Percentiles rank a stretch among this genome's conserved stretches.
These are phyloP conservation scores for Galeopsis tetrahit DNA, from an alignment of 257 asterid species.

Conservation along the genomic window DNA sequence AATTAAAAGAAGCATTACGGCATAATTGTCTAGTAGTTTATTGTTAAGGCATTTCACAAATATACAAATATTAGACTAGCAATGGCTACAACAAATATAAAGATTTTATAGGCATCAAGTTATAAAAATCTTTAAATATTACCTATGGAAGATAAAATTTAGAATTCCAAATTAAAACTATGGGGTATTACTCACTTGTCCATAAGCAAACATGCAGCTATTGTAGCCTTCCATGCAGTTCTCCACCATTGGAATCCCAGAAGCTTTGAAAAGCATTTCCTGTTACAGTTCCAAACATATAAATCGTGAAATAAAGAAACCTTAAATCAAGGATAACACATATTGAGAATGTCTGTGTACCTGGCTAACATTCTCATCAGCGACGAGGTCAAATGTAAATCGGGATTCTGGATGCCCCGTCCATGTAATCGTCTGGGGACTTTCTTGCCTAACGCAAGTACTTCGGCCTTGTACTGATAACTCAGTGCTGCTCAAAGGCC, in stretches of 20 bases:
- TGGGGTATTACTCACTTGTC: slow-evolving; percentile 66
- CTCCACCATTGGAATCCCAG: slow-evolving; percentile 98
- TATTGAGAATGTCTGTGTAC: slow-evolving; percentile 35
- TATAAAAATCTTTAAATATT: slow-evolving; percentile 1
- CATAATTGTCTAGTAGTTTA: not conserved
- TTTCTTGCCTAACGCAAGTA: slow-evolving; percentile 85
- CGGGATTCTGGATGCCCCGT: slow-evolving; percentile 85
- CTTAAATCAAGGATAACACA: not conserved
- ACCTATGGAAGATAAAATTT: not conserved
- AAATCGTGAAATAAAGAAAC: slow-evolving; percentile 16
- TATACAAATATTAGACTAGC: slow-evolving; percentile 16
- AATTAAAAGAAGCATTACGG: slow-evolving; percentile 1
- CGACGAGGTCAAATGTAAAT: slow-evolving; percentile 86
- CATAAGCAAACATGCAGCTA: slow-evolving; percentile 99
- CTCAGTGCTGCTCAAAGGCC: slow-evolving; percentile 84
- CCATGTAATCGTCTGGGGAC: slow-evolving; percentile 91
- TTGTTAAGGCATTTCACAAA: not conserved
- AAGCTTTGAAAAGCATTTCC: slow-evolving; percentile 89
- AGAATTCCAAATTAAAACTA: not conserved
- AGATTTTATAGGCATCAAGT: slow-evolving; percentile 4
- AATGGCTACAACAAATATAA: not conserved
- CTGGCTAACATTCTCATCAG: slow-evolving; percentile 95
- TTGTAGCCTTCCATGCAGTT: slow-evolving; percentile 96
- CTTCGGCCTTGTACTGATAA: slow-evolving; percentile 71
- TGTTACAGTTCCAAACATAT: slow-evolving; percentile 41